Conservation (phyloP, 169 alveolate species). For the Eimeria sp. region DNA sequence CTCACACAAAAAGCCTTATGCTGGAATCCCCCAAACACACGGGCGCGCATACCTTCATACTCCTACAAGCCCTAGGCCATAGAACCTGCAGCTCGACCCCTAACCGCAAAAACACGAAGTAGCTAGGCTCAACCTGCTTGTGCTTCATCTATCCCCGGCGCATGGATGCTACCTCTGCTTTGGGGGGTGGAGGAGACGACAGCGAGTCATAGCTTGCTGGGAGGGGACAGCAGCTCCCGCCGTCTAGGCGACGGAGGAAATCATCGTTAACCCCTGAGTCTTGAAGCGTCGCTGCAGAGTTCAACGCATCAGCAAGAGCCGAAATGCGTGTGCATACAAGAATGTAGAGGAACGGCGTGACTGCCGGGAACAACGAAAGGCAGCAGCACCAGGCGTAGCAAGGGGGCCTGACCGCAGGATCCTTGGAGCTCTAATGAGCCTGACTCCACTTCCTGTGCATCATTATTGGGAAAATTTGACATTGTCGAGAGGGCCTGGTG, state of each 20-base stretch:
- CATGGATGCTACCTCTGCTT: background rate
- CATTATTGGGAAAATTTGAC: background rate
- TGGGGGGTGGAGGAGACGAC: background rate
- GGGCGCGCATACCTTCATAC: background rate
- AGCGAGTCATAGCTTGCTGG: conserved; percentile 4
- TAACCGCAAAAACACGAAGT: too few species aligned
- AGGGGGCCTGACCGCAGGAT: background rate
- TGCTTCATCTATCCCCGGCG: background rate
- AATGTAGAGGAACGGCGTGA: background rate
- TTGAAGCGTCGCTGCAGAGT: background rate
- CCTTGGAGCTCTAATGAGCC: background rate
- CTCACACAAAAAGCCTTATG: background rate
- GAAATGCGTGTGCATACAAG: background rate
- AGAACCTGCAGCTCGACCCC: background rate
- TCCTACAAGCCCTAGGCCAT: background rate
- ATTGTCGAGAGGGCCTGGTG: background rate
- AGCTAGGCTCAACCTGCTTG: background rate
- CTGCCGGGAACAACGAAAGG: background rate
- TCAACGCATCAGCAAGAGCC: background rate
- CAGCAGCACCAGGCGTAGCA: background rate
- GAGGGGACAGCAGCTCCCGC: background rate
- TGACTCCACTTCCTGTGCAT: background rate
- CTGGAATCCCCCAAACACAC: background rate
- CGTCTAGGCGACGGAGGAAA: conserved; percentile 10
- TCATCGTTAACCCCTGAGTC: conserved; percentile 14